Percentiles rank a stretch among this genome's conserved stretches.
Conservation (phyloP, 2,329 filamentous ascomycete genomes). For the Fusarium praegraminearum region DNA sequence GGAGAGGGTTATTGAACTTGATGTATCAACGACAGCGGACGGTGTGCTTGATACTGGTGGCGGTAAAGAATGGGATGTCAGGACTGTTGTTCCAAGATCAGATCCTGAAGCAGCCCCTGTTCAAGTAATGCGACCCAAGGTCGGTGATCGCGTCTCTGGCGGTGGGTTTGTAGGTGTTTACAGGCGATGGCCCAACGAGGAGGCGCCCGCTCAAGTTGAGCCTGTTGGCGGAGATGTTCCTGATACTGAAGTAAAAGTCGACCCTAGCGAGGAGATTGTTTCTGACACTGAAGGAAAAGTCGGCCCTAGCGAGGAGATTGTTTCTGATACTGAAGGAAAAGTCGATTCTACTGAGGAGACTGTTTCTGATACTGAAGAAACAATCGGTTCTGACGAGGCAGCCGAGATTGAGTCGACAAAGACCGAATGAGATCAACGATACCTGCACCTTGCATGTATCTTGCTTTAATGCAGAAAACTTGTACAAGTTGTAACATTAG, state of each 20-base stretch:
- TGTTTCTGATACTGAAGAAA: conserved; percentile 13
- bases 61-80: conserved; percentile 74
- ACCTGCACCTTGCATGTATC: background rate
- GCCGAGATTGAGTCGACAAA: background rate
- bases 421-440: conserved; percentile 1
- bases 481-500: conserved; percentile 13
- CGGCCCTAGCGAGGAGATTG: background rate
- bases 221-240: conserved; percentile 14
- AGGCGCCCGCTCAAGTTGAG: conserved; percentile 17
- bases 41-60: conserved; percentile 61
- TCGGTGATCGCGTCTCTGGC: conserved; percentile 55
- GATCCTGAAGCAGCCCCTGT: conserved; percentile 45
- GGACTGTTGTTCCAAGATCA: conserved; percentile 56
- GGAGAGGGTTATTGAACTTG: conserved; percentile 71
- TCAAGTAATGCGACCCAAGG: conserved; percentile 58
- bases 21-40: conserved; percentile 54
- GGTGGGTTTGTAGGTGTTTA: conserved; percentile 58
- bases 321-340: conserved; percentile 13
- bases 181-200: conserved; percentile 49
- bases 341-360: background rate
- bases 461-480: background rate
- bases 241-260: conserved; percentile 8
- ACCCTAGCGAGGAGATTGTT: background rate
- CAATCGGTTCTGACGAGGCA: background rate
- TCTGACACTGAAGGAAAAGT: conserved; percentile 13